Percentiles rank a stretch among this genome's conserved stretches.
These are phyloP conservation scores for Pichia scutulata DNA, from an alignment of 805 yeast genomes.

Conservation along the genomic window DNA sequence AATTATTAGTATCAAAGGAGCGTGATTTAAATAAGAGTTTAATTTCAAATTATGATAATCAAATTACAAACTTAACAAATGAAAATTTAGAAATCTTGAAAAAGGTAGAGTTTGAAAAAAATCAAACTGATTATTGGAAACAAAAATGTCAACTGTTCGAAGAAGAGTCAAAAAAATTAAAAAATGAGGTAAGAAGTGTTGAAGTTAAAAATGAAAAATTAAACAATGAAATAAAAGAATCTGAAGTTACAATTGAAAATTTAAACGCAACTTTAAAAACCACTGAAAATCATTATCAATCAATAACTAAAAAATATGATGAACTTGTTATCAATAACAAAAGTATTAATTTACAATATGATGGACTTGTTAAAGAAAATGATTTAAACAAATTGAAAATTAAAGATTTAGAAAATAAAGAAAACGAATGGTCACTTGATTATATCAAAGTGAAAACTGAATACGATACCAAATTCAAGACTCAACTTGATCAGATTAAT, in stretches of 20 bases:
- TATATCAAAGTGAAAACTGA: neutral
- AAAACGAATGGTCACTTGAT: neutral
- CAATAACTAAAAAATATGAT: neutral
- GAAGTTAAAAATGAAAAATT: neutral
- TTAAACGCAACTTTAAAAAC: neutral
- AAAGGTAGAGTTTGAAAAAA: neutral
- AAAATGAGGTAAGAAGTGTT: neutral
- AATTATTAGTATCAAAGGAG: neutral
- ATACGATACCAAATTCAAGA: neutral
- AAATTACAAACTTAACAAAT: neutral
- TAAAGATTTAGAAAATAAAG: neutral
- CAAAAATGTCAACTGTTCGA: neutral
- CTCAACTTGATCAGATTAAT: neutral
- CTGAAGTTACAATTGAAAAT: neutral
- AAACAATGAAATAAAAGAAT: neutral
- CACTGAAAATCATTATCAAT: neutral
- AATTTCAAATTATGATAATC: neutral
- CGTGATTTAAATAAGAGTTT: neutral
- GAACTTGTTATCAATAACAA: neutral
- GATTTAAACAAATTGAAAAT: neutral
- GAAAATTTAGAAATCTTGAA: neutral
- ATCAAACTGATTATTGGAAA: neutral
- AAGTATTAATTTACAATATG: neutral
- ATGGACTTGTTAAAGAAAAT: neutral
- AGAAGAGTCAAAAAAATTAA: neutral